Evolutionary conservation across 768 basidiomycete genomes (phyloP), one percentile per base, ranked within the genome.

Genomic region (Pisolithus marmoratus): DNA sequence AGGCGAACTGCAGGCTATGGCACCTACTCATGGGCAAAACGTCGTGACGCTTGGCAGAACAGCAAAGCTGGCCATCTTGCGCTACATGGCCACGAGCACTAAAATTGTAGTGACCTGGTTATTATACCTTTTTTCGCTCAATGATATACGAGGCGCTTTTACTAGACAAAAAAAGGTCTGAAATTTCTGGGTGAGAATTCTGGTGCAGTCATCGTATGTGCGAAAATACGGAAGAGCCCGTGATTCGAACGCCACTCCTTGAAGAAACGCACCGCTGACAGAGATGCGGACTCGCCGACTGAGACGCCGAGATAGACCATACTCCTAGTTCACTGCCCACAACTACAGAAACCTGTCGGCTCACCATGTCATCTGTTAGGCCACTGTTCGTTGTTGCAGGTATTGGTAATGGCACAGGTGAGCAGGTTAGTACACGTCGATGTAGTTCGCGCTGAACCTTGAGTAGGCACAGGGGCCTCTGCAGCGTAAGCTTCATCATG

Each of bases 21-120:
- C 22, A 78, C 82, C 31, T 94, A 93, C 69, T 67, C 80, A 6
- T 94, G 89, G 88, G 90, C 84, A 23, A 89, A 85, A 66, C 72
- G 69, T 51, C 80, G 78, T 63, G 80, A 87, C 53, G 71, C 70
- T 34, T 87, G 74, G 73, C 74, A 81, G 61, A 85, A 88, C 67
- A 87, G 84, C 77, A 91, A 91, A 72, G 88, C 81, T n/a, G 89
- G 83, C 31, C 87, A 89, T 59, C 60, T 84, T 54, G 85, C 83
- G 6, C 41, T 69, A n/a, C 66, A 68, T 41, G 65, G 61, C 36
- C 46, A 48, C 24, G 40, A 26, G 38, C 61, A 65, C 37, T 65
- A 38, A 62, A n/a, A 52, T 29, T 34, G 19, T 44, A 29, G 42
- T 55, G 55, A 48, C 54, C 38, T 50, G 15, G n/a, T 54, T 46